A percentile compares a stretch with the other conserved stretches of the same genome.
Conservation (phyloP, 805 yeast species). For the Ogataea pini region DNA sequence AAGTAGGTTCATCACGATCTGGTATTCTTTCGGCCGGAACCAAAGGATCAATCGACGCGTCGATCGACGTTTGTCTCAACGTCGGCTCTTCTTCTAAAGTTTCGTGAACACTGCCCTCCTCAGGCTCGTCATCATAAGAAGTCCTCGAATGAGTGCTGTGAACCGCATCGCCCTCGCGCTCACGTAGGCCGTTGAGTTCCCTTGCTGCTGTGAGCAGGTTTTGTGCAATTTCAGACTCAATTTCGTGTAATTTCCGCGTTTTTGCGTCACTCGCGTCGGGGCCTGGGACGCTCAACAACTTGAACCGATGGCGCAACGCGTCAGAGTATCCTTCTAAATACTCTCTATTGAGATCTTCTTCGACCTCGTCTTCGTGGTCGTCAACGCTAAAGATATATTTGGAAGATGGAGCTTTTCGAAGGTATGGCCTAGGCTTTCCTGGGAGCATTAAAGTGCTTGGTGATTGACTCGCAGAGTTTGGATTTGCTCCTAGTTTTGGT, state of each 20-base stretch:
- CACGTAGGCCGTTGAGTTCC: slow-evolving; percentile 29
- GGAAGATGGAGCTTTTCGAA: slow-evolving; percentile 32
- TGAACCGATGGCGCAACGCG: slow-evolving; percentile 55
- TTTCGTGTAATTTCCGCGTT: slow-evolving; percentile 22
- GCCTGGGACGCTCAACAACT: slow-evolving; percentile 11
- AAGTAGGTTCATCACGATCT: slow-evolving; percentile 28
- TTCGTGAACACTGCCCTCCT: slow-evolving; percentile 15
- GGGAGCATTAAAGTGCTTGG: slow-evolving; percentile 7
- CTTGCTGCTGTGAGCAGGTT: slow-evolving; percentile 26
- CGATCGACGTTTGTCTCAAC: slow-evolving; percentile 3
- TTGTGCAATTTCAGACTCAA: slow-evolving; percentile 32
- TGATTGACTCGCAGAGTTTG: slow-evolving; percentile 10
- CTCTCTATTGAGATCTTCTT: slow-evolving; percentile 55
- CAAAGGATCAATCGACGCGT: neutral
- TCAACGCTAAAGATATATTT: slow-evolving; percentile 70
- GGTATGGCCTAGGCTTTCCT: slow-evolving; percentile 25
- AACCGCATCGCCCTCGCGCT: slow-evolving; percentile 31
- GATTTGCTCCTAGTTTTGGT: slow-evolving; percentile 11
- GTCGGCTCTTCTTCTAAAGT: slow-evolving; percentile 18
- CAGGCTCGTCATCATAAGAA: slow-evolving; percentile 17
- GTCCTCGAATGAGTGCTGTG: slow-evolving; percentile 19
- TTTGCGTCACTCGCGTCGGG: slow-evolving; percentile 10
- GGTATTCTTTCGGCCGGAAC: neutral
- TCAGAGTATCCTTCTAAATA: slow-evolving; percentile 75
- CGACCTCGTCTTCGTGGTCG: slow-evolving; percentile 75